A percentile compares a stretch with the other conserved stretches of the same genome.
phyloP scores from a whole-genome alignment of 2,329 filamentous ascomycete species.

The Calonectria multiphialidica region DNA sequence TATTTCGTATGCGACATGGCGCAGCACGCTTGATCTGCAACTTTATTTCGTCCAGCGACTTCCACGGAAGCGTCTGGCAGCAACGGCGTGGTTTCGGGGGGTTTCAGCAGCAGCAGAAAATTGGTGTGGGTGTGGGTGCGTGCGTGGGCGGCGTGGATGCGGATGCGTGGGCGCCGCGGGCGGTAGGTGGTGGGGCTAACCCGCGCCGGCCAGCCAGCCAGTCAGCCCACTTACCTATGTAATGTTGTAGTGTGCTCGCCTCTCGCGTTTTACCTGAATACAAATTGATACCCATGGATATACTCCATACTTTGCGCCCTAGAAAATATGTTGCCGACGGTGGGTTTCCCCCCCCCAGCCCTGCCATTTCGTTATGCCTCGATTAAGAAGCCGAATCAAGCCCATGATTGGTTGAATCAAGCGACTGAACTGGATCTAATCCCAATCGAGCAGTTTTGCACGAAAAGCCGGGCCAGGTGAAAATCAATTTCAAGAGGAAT shows the following conservation, averaged over 20 bases:
- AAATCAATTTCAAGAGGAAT: not conserved
- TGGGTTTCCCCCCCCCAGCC: not conserved
- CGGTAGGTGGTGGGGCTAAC: not conserved
- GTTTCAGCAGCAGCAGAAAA: no score
- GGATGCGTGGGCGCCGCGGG: not conserved
- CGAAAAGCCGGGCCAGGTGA: not conserved
- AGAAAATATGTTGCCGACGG: not conserved
- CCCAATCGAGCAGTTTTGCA: not conserved
- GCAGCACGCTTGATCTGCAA: constrained; percentile 3
- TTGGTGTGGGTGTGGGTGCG: not conserved
- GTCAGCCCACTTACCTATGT: not conserved
- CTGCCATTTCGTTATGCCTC: constrained; percentile 5
- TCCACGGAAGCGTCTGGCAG: not conserved
- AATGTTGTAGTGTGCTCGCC: no score
- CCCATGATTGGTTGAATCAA: not conserved
- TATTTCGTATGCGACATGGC: not conserved
- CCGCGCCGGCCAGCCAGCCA: not conserved
- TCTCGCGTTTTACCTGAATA: not conserved
- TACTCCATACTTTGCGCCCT: not conserved
- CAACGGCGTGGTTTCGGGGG: not conserved
- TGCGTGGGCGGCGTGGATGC: not conserved
- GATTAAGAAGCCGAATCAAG: not conserved
- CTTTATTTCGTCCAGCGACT: not conserved
- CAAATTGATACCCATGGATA: not conserved
- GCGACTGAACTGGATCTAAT: not conserved